Evolutionary conservation across 805 yeast genomes (phyloP).

Genomic region (Teunomyces pallodes): DNA sequence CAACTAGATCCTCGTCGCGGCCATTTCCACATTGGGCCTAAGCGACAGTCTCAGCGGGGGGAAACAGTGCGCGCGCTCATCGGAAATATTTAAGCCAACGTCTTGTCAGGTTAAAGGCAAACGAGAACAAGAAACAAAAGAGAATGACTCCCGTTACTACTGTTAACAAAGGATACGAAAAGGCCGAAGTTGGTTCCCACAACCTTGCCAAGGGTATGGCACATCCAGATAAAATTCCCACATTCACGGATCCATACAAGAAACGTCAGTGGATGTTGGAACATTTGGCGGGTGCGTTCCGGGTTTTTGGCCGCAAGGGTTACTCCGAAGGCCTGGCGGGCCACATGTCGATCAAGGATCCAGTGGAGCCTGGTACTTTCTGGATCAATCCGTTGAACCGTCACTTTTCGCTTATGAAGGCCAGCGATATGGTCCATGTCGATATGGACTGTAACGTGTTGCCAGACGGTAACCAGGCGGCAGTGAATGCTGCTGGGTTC

Average conservation of each 20-base stretch:
- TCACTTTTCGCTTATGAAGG: conserved; percentile 53
- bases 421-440: conserved; percentile 40
- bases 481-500: conserved; percentile 43
- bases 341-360: conserved; percentile 83
- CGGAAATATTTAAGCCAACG: too few relatives aligned
- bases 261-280: conserved; percentile 57
- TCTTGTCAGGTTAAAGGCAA: neutral
- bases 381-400: conserved; percentile 90
- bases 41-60: too few relatives aligned
- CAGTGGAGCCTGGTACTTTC: conserved; percentile 73
- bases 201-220: conserved; percentile 55
- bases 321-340: conserved; percentile 81
- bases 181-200: conserved; percentile 50
- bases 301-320: conserved; percentile 77
- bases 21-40: too few relatives aligned
- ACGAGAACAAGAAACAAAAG: too few relatives aligned
- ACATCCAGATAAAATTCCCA: conserved; percentile 52
- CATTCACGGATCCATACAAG: conserved; percentile 45
- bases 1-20: too few relatives aligned
- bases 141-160: conserved; percentile 8
- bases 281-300: conserved; percentile 84
- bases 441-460: conserved; percentile 36
- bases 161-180: conserved; percentile 41
- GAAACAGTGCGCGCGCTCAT: too few relatives aligned
- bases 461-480: conserved; percentile 37